These are phyloP conservation scores for Talaromyces atroroseus DNA, from an alignment of 2,329 filamentous ascomycete species.

Conservation along the genomic window DNA sequence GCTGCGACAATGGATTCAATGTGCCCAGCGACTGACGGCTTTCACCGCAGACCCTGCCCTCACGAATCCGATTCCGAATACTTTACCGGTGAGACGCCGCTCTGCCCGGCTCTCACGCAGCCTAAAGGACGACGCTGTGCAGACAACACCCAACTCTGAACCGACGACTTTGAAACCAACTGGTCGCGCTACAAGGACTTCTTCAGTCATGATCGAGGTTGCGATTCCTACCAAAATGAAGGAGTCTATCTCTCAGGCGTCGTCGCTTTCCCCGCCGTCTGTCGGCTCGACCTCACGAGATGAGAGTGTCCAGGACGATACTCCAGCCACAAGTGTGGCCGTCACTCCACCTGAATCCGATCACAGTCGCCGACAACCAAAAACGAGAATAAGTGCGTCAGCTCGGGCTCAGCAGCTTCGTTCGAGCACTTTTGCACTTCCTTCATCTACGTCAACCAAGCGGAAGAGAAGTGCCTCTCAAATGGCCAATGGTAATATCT, in stretches of 20 bases:
- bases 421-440: slow-evolving; percentile 47
- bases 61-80: background rate
- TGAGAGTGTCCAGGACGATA: slow-evolving; percentile 45
- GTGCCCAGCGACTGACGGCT: background rate
- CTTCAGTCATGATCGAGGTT: slow-evolving; percentile 22
- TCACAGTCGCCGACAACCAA: slow-evolving; percentile 18
- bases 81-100: slow-evolving; percentile 18
- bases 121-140: slow-evolving; percentile 13
- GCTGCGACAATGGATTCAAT: background rate
- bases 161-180: background rate
- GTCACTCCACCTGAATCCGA: slow-evolving; percentile 49
- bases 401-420: slow-evolving; percentile 44
- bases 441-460: slow-evolving; percentile 26
- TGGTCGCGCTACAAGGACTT: slow-evolving; percentile 5
- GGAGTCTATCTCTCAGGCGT: slow-evolving; percentile 18
- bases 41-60: background rate
- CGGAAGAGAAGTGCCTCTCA: slow-evolving; percentile 43
- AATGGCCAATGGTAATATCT: slow-evolving; percentile 35
- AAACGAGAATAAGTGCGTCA: slow-evolving; percentile 38
- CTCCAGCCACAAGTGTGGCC: slow-evolving; percentile 56
- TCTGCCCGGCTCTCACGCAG: slow-evolving; percentile 20
- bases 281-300: slow-evolving; percentile 36
- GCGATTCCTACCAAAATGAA: slow-evolving; percentile 26
- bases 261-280: slow-evolving; percentile 38
- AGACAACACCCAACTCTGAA: background rate